Evolutionary conservation across 2,329 filamentous ascomycete species (phyloP).

Genomic region (Ampelomyces quisqualis): DNA sequence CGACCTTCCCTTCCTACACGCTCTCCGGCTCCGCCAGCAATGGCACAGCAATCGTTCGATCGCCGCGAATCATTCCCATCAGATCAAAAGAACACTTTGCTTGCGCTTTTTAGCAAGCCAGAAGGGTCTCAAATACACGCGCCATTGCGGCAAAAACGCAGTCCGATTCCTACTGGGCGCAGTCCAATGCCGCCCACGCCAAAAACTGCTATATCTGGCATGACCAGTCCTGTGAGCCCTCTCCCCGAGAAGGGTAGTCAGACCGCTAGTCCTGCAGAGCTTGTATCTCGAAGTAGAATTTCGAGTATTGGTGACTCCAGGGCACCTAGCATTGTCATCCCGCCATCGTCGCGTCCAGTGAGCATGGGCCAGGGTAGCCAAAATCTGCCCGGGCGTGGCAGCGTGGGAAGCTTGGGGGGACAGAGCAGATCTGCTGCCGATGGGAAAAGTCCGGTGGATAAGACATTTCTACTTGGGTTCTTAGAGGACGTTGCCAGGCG

Average conservation of each 20-base stretch:
- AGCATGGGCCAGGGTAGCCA: constrained; percentile 1
- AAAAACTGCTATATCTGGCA: constrained; percentile 35
- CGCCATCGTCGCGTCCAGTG: constrained; percentile 17
- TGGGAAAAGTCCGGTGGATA: constrained; percentile 60
- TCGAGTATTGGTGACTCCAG: constrained; percentile 36
- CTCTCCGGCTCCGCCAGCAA: constrained; percentile 10
- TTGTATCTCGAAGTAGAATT: constrained; percentile 35
- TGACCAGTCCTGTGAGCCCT: constrained; percentile 44
- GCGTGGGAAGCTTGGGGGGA: constrained; percentile 4
- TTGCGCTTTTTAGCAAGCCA: constrained; percentile 40
- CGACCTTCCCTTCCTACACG: constrained; percentile 10
- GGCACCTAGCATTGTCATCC: constrained; percentile 22
- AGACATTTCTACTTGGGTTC: constrained; percentile 74
- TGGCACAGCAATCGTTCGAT: constrained; percentile 19
- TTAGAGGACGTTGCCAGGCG: constrained; percentile 57
- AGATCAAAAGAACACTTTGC: constrained; percentile 39
- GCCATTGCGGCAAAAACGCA: constrained; percentile 17
- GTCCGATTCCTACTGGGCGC: constrained; percentile 19
- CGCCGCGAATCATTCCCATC: constrained; percentile 29
- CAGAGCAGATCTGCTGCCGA: constrained; percentile 15
- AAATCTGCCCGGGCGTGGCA: constrained; percentile 6
- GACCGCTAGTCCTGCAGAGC: constrained; percentile 29
- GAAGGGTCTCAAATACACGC: constrained; percentile 12
- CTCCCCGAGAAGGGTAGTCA: constrained; percentile 32
- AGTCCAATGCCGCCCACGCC: constrained; percentile 33